Conservation (phyloP, 176 grass and related monocot genomes). For the Musa troglodytarum region DNA sequence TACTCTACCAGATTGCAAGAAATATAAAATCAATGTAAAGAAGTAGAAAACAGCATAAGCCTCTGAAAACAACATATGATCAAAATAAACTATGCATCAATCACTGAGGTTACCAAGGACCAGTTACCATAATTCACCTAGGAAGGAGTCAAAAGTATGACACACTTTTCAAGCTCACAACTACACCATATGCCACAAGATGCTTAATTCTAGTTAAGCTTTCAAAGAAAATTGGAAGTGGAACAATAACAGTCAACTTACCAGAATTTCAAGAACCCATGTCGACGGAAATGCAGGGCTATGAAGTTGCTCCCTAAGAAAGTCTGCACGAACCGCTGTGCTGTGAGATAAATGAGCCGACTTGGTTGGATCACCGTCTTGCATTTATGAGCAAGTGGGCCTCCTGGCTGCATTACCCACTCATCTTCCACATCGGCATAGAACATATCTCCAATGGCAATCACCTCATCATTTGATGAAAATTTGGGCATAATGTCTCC, state of each 20-base stretch:
- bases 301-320: conserved; percentile 84
- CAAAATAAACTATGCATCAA: not conserved
- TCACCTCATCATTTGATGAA: conserved; percentile 55
- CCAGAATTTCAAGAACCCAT: conserved; percentile 95
- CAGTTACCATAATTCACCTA: not conserved
- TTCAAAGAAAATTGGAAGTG: not conserved
- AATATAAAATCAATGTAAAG: not conserved
- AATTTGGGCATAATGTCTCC: conserved; percentile 71
- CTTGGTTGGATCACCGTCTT: conserved; percentile 71
- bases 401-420: conserved; percentile 83
- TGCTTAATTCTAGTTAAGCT: not conserved
- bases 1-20: no score
- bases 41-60: not conserved
- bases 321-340: conserved; percentile 88
- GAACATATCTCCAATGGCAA: conserved; percentile 86
- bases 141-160: not conserved
- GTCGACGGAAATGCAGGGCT: conserved; percentile 89
- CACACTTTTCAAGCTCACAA: not conserved
- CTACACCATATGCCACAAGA: not conserved
- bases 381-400: conserved; percentile 80
- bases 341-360: conserved; percentile 64
- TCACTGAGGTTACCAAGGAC: not conserved
- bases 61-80: not conserved
- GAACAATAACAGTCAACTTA: conserved; percentile 18
- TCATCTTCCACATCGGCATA: conserved; percentile 84